Evolutionary conservation across 495 filamentous ascomycete genomes (phyloP).

Genomic region (Jackrogersella minutella): DNA sequence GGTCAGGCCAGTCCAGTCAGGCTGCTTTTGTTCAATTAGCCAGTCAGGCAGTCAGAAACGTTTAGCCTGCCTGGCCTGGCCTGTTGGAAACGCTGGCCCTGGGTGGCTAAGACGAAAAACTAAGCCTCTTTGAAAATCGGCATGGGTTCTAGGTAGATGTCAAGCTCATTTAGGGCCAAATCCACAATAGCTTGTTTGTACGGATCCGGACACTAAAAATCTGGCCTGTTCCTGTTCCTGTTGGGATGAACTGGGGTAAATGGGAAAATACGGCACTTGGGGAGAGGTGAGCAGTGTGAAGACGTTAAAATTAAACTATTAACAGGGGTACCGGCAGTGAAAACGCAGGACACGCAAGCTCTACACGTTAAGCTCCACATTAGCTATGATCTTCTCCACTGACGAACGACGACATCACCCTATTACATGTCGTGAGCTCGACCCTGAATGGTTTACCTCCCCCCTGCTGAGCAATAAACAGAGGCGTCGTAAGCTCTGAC

Average conservation of each 20-base stretch:
- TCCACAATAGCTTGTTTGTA: background rate
- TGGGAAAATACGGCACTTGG: background rate
- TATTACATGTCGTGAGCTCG: background rate
- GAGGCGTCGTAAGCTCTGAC: constrained; percentile 13
- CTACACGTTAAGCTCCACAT: constrained; percentile 4
- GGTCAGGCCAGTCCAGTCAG: no score
- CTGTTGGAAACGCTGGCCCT: no score
- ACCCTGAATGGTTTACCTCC: background rate
- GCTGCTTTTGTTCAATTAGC: no score
- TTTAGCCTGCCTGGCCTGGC: no score
- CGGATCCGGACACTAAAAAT: background rate
- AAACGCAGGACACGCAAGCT: constrained; percentile 13
- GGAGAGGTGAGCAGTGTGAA: no score
- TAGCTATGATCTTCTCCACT: background rate
- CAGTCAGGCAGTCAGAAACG: no score
- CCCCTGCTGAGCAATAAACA: constrained; percentile 6
- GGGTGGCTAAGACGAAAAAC: no score
- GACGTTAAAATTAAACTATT: constrained; percentile 11
- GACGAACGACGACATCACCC: constrained; percentile 1
- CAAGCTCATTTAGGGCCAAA: background rate
- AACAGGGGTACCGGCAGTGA: background rate
- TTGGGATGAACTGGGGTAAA: background rate
- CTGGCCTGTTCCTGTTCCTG: no score
- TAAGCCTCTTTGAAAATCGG: no score
- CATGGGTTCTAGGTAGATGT: constrained; percentile 1